These are phyloP conservation scores for Astrothelium macrocarpum DNA, from an alignment of 495 filamentous ascomycete species.

Conservation along the genomic window DNA sequence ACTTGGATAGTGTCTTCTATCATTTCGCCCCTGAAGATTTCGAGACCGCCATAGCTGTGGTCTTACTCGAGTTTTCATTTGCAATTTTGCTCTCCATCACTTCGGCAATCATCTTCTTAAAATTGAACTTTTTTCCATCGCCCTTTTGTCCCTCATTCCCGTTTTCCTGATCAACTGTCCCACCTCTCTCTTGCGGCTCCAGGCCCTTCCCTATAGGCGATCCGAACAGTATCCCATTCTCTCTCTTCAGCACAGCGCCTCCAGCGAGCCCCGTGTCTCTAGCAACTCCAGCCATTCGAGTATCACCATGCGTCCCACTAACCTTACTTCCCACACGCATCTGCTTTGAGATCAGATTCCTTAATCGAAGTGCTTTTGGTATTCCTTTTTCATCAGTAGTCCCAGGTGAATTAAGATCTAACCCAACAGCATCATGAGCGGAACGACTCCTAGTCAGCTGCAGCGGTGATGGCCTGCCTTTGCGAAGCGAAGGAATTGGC, in stretches of 20 bases:
- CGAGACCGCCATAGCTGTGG: background rate
- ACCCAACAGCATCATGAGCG: background rate
- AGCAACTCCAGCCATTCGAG: too few relatives aligned
- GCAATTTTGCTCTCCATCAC: background rate
- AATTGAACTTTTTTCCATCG: background rate
- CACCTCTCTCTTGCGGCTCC: background rate
- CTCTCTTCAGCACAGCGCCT: background rate
- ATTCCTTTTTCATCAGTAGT: background rate
- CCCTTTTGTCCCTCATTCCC: background rate
- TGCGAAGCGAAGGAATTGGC: background rate
- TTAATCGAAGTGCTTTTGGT: background rate
- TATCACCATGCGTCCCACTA: background rate
- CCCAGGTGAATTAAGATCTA: background rate
- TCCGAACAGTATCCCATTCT: background rate
- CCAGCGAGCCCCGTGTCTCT: too few relatives aligned
- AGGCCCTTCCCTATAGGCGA: background rate
- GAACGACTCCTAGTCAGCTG: background rate
- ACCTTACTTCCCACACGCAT: background rate
- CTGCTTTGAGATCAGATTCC: background rate
- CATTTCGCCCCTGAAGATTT: background rate
- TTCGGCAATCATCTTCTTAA: background rate
- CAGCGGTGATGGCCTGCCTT: background rate
- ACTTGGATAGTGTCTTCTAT: background rate
- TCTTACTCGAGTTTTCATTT: background rate
- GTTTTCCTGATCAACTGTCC: background rate